Evolutionary conservation across 257 asterid species (phyloP).

Genomic region (Nicotiana benthamiana): DNA sequence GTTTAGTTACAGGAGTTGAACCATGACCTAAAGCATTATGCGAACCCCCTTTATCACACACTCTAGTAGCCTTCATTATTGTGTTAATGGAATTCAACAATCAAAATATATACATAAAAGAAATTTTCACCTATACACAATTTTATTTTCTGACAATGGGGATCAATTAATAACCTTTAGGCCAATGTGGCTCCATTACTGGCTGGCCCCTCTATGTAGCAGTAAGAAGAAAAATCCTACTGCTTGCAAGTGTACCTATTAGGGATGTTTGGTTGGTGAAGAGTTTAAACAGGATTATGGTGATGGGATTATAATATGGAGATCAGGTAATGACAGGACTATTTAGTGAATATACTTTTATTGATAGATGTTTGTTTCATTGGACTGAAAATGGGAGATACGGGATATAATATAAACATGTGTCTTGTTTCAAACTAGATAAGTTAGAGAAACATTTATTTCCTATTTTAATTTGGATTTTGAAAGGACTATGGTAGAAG

Average conservation of each 20-base stretch:
- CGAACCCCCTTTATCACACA: background rate
- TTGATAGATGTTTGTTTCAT: no score
- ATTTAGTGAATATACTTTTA: no score
- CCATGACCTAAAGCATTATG: background rate
- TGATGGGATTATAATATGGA: no score
- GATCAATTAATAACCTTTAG: background rate
- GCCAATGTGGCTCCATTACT: background rate
- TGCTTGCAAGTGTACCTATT: background rate
- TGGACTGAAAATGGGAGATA: no score
- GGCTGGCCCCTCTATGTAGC: background rate
- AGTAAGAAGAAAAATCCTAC: background rate
- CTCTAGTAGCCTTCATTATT: background rate
- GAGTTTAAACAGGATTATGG: no score
- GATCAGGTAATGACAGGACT: no score
- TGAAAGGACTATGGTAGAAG: no score
- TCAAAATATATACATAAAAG: background rate
- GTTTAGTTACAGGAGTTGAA: background rate
- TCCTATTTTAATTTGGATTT: no score
- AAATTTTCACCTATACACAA: background rate
- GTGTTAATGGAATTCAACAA: background rate
- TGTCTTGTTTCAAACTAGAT: no score
- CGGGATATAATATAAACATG: no score
- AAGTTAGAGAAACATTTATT: no score
- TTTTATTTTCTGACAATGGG: background rate
- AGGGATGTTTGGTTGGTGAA: no score